Base-by-base conservation (phyloP, 1,139 yeast species). In the Scheffersomyces titani region DNA sequence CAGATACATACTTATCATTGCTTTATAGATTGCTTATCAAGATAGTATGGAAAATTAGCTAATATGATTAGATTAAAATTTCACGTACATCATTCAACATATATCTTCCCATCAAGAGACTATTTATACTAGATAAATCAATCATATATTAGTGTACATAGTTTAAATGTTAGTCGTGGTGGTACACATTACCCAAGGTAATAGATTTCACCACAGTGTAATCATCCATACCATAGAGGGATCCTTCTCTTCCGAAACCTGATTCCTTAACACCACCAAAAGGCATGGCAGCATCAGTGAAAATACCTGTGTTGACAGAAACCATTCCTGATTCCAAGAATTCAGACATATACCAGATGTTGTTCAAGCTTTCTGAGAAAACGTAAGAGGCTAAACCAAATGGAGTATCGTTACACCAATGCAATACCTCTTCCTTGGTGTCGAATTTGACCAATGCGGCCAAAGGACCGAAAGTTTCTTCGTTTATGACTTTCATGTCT, bases 381-480 rank as follows among this genome's bases (percentile, higher is more conserved):
- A 92, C 84, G 74, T 93, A 93, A 22, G 93, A 87, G 4, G 96
- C 96, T 56, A 90, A 79, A 47, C 96, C 97, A 49, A 84, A 88
- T 22, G 80, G 83, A 16, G 88, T 84, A 61, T 83, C 82, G 71
- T 92, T 92, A 40, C 97, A 96, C 65, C 80, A 72, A 40, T 71
- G 73, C 46, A 92, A 71, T 13, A 87, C 97, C 67, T 91, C 91
- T 56, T 88, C 90, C 53, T 86, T 87, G 30, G 84, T 73, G 18
- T 78, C 76, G 70, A 92, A 88, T 60, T 84, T 82, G 61, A 89
- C 82, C 49, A 92, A 73, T 1, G 96, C 94, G 55, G 94, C 96
- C 51, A 92, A 78, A 5, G 98, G 98, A 13, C 97, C 98, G 70
- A 92, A 92, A 1, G 96, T 91, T 74, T 92, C 98, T 65, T 91